phyloP scores from a whole-genome alignment of 2,329 filamentous ascomycete genomes.

The Cucurbitaria berberidis region DNA sequence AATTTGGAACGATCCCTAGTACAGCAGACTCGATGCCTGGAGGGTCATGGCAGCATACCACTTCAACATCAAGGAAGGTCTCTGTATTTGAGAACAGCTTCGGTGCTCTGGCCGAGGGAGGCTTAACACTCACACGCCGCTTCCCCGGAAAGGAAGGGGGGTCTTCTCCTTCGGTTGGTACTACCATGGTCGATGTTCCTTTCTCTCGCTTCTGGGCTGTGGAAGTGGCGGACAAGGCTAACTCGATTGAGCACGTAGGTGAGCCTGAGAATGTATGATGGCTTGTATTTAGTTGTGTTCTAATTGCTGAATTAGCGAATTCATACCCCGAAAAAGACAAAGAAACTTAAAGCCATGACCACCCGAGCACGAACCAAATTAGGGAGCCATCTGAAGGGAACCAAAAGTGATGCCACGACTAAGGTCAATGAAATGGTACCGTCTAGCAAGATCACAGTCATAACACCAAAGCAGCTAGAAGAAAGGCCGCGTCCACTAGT shows the following conservation, averaged over 20 bases:
- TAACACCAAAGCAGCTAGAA: neutral
- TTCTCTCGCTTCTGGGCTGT: slow-evolving; percentile 47
- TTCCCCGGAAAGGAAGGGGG: neutral
- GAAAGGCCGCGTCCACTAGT: neutral
- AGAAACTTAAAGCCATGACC: neutral
- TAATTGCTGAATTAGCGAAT: slow-evolving; percentile 12
- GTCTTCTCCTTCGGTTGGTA: slow-evolving; percentile 10
- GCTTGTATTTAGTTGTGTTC: slow-evolving; percentile 2
- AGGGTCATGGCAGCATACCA: slow-evolving; percentile 25
- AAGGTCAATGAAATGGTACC: too few relatives aligned
- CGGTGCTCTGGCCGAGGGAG: slow-evolving; percentile 67
- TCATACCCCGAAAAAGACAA: neutral
- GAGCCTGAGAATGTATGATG: slow-evolving; percentile 10
- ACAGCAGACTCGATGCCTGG: slow-evolving; percentile 49
- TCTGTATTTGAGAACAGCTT: slow-evolving; percentile 55
- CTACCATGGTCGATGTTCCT: slow-evolving; percentile 59
- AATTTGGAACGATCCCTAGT: slow-evolving; percentile 54
- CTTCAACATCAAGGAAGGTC: slow-evolving; percentile 13
- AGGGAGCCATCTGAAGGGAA: too few relatives aligned
- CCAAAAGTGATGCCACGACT: too few relatives aligned
- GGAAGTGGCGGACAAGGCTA: neutral
- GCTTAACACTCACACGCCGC: slow-evolving; percentile 43
- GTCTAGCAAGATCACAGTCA: neutral
- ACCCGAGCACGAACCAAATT: neutral
- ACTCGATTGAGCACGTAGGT: slow-evolving; percentile 13